Evolutionary conservation across 352 stramenopile genomes (phyloP).

Genomic region (Achlya hypogyna): DNA sequence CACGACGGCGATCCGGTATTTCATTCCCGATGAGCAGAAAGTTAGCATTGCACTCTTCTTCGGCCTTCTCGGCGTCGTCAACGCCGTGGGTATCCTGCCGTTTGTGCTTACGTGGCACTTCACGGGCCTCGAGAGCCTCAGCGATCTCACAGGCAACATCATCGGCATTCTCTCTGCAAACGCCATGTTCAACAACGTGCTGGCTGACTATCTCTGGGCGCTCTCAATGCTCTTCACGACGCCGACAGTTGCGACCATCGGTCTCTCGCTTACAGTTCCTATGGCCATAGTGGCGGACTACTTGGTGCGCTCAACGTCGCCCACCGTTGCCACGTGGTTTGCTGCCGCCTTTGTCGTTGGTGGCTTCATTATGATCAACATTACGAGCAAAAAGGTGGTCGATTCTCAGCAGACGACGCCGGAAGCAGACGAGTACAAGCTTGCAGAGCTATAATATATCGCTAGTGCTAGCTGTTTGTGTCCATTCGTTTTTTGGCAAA

Average conservation of each 20-base stretch:
- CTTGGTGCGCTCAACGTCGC: constrained; percentile 43
- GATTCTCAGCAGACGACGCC: background rate
- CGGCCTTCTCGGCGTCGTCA: constrained; percentile 89
- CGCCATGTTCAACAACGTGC: constrained; percentile 90
- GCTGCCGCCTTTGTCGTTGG: constrained; percentile 54
- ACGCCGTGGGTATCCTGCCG: constrained; percentile 70
- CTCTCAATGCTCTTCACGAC: constrained; percentile 91
- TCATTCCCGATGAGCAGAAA: constrained; percentile 72
- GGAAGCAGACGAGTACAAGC: background rate
- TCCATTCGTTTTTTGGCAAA: too few species aligned
- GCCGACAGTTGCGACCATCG: constrained; percentile 92
- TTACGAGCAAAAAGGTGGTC: constrained; percentile 37
- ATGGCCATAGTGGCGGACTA: constrained; percentile 89
- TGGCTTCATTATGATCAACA: constrained; percentile 58
- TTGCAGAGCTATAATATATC: too few species aligned
- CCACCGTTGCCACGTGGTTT: constrained; percentile 43
- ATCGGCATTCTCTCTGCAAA: constrained; percentile 79
- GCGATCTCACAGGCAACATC: constrained; percentile 55
- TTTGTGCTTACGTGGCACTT: constrained; percentile 54
- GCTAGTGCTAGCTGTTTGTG: too few species aligned
- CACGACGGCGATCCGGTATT: constrained; percentile 75
- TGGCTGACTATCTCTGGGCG: constrained; percentile 94
- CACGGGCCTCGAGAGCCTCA: constrained; percentile 50
- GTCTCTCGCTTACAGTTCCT: constrained; percentile 93
- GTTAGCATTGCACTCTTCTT: constrained; percentile 91